phyloP scores from a whole-genome alignment of 768 basidiomycete genomes.

The Piloderma croceum region DNA sequence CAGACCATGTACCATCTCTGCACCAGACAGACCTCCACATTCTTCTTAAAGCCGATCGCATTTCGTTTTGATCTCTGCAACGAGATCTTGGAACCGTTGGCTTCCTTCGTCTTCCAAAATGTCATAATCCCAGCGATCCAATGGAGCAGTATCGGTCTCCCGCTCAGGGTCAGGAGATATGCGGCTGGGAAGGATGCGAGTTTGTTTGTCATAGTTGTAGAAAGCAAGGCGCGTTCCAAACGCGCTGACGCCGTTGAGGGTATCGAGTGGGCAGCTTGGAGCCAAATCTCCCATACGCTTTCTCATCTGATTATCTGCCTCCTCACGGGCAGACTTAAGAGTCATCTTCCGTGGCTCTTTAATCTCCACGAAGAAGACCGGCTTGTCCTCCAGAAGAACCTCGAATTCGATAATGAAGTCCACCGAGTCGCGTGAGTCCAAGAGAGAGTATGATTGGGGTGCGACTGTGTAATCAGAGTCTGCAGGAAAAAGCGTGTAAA shows the following conservation, averaged over 20 bases:
- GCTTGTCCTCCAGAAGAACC: slow-evolving; percentile 21
- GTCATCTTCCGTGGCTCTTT: slow-evolving; percentile 16
- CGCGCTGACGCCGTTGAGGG: slow-evolving; percentile 27
- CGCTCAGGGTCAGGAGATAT: slow-evolving; percentile 8
- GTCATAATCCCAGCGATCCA: slow-evolving; percentile 32
- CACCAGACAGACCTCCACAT: no score
- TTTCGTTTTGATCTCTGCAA: slow-evolving; percentile 26
- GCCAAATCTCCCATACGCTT: slow-evolving; percentile 23
- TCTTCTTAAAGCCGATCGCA: no score
- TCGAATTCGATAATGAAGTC: slow-evolving; percentile 15
- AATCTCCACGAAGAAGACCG: slow-evolving; percentile 29
- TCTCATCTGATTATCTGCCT: slow-evolving; percentile 23
- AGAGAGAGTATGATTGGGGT: slow-evolving; percentile 21
- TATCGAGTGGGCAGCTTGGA: slow-evolving; percentile 18
- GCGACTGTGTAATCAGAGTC: slow-evolving; percentile 29
- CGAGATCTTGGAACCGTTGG: slow-evolving; percentile 22
- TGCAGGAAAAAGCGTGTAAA: slow-evolving; percentile 30
- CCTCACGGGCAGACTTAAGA: slow-evolving; percentile 20
- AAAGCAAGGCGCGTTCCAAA: slow-evolving; percentile 30
- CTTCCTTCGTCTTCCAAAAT: slow-evolving; percentile 28
- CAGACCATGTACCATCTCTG: no score
- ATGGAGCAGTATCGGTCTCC: slow-evolving; percentile 23
- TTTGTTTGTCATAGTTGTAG: slow-evolving; percentile 20
- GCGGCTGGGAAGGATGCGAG: slow-evolving; percentile 11
- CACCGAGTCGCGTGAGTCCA: slow-evolving; percentile 5